Evolutionary conservation across 345 rosid genomes (phyloP).

Genomic region (Mallotus nudiflorus): DNA sequence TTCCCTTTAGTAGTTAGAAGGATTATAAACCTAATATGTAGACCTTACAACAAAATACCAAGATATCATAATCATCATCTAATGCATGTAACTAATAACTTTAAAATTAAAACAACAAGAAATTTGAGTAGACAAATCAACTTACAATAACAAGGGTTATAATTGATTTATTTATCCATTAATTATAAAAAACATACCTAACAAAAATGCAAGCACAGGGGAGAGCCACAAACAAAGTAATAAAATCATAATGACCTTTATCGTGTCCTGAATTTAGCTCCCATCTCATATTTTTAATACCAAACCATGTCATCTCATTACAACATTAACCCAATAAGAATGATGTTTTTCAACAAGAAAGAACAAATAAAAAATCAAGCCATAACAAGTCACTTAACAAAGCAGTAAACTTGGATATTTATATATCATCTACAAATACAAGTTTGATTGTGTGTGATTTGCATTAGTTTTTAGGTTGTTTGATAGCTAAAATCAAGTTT

Average conservation of each 20-base stretch:
- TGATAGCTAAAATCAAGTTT: no score
- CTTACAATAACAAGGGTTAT: constrained; percentile 71
- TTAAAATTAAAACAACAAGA: neutral
- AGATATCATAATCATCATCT: constrained; percentile 8
- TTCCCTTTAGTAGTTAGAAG: constrained; percentile 56
- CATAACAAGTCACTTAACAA: neutral
- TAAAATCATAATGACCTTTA: constrained; percentile 43
- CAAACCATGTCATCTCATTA: constrained; percentile 28
- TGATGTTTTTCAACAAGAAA: constrained; percentile 31
- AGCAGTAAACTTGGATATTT: neutral
- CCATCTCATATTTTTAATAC: constrained; percentile 17
- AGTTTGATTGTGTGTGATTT: no score
- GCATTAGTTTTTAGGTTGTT: no score
- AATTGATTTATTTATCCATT: constrained; percentile 78
- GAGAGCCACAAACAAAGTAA: constrained; percentile 69
- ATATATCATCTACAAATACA: neutral
- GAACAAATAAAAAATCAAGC: neutral
- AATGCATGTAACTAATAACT: no score
- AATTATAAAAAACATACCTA: constrained; percentile 66
- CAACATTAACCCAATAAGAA: neutral
- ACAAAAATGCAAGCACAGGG: constrained; percentile 66
- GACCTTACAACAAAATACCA: constrained; percentile 56
- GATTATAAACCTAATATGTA: constrained; percentile 57
- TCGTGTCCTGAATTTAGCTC: constrained; percentile 32
- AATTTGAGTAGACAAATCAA: constrained; percentile 16